phyloP scores from a whole-genome alignment of 73 alveolate genomes.

The Breviolum minutum region DNA sequence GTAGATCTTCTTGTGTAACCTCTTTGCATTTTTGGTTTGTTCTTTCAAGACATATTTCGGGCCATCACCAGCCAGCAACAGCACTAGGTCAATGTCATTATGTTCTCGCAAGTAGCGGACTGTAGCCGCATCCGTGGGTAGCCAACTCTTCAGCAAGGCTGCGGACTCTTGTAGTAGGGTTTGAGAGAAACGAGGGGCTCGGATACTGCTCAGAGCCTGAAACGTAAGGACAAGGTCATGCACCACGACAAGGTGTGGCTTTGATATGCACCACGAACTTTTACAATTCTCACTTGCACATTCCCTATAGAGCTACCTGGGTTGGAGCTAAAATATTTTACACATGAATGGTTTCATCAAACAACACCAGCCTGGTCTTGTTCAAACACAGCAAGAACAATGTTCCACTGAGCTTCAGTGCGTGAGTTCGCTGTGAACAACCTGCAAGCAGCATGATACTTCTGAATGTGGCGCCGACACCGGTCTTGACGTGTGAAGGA shows the following conservation, averaged over 20 bases:
- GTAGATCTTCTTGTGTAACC: neutral
- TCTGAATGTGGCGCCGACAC: neutral
- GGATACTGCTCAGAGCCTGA: no score
- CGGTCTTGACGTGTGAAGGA: neutral
- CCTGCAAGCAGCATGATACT: neutral
- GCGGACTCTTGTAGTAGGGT: neutral
- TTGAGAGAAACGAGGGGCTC: no score
- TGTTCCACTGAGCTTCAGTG: neutral
- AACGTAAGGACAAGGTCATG: no score
- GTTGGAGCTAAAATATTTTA: neutral
- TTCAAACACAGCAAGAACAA: slow-evolving; percentile 12
- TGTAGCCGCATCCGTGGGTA: neutral
- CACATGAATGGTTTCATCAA: neutral
- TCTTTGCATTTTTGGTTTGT: neutral
- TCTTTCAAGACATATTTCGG: neutral
- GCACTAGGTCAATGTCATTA: slow-evolving; percentile 2
- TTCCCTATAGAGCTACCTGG: neutral
- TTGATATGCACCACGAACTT: no score
- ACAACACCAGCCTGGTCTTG: neutral
- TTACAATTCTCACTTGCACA: no score
- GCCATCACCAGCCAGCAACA: neutral
- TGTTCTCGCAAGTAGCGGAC: neutral
- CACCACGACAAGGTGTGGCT: no score
- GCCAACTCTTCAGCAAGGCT: neutral
- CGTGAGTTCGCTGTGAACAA: neutral